Evolutionary conservation across 208 protist species (phyloP).

Genomic region (Balamuthia mandrillaris): DNA sequence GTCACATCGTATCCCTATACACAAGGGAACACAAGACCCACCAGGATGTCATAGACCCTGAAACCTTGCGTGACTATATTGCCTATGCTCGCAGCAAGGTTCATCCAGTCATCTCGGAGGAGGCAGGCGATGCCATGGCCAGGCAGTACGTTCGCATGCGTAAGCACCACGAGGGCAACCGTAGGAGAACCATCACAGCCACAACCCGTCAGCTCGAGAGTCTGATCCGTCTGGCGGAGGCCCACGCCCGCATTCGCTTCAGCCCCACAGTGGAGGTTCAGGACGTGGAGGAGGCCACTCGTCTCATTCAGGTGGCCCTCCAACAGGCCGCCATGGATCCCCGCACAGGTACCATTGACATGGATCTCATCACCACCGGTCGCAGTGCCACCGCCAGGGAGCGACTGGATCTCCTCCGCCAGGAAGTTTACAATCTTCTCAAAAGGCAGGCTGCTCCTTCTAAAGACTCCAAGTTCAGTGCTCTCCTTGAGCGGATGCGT

Average conservation of each 20-base stretch:
- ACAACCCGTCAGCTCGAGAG: slow-evolving; percentile 98
- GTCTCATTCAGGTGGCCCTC: slow-evolving; percentile 58
- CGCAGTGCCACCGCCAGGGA: neutral
- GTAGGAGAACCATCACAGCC: slow-evolving; percentile 89
- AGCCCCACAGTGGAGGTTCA: slow-evolving; percentile 39
- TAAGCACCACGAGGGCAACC: no score
- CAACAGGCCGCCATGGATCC: slow-evolving; percentile 70
- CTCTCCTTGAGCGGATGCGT: no score
- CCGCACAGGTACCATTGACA: slow-evolving; percentile 67
- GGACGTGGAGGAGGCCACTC: slow-evolving; percentile 65
- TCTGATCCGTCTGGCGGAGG: slow-evolving; percentile 94
- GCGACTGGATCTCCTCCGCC: neutral
- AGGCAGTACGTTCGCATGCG: neutral
- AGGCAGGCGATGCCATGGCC: slow-evolving; percentile 75
- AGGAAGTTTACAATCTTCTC: slow-evolving; percentile 2
- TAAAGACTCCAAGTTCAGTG: no score
- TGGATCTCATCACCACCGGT: slow-evolving; percentile 61
- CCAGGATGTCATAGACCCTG: neutral
- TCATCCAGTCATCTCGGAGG: slow-evolving; percentile 81
- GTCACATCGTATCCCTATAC: slow-evolving; percentile 95
- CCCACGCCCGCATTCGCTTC: slow-evolving; percentile 59
- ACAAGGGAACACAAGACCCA: slow-evolving; percentile 37
- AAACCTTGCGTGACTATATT: slow-evolving; percentile 82
- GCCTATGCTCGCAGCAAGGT: slow-evolving; percentile 82
- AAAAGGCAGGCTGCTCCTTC: neutral